Percentiles rank a stretch among this genome's conserved stretches.
phyloP scores from a whole-genome alignment of 2,329 filamentous ascomycete genomes.

The Leptographium radiaticola region DNA sequence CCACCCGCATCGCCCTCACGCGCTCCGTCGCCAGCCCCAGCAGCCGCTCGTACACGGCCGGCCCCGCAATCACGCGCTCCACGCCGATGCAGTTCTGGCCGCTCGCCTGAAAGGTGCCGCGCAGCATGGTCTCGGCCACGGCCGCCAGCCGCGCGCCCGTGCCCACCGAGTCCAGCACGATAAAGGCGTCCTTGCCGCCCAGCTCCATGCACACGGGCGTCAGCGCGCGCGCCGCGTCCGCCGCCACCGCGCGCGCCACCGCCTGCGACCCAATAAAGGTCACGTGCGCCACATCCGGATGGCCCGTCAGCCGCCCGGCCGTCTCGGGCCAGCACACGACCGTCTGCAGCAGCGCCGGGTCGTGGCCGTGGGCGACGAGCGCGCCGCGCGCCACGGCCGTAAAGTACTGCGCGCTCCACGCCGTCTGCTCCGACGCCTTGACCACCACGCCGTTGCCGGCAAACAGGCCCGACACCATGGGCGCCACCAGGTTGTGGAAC shows the following conservation, averaged over 20 bases:
- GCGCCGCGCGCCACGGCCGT: conserved; percentile 65
- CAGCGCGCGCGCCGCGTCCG: conserved; percentile 72
- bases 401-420: conserved; percentile 83
- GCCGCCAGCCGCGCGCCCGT: conserved; percentile 46
- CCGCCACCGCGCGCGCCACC: conserved; percentile 78
- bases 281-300: conserved; percentile 72
- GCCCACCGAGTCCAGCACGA: conserved; percentile 67
- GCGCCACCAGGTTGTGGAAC: conserved; percentile 89
- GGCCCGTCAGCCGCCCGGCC: conserved; percentile 71
- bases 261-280: conserved; percentile 90
- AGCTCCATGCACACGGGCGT: conserved; percentile 84
- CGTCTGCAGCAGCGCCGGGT: conserved; percentile 68
- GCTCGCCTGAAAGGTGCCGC: conserved; percentile 86
- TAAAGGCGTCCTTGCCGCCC: conserved; percentile 86
- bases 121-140: conserved; percentile 71
- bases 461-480: conserved; percentile 82
- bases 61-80: conserved; percentile 76
- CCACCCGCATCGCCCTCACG: conserved; percentile 62
- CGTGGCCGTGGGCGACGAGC: conserved; percentile 69
- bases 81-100: conserved; percentile 98
- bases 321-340: conserved; percentile 79
- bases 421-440: conserved; percentile 90
- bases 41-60: conserved; percentile 62
- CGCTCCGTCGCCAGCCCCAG: conserved; percentile 58
- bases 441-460: conserved; percentile 84